Base-by-base conservation (phyloP, 768 basidiomycete species). In the Ramaria rubella region DNA sequence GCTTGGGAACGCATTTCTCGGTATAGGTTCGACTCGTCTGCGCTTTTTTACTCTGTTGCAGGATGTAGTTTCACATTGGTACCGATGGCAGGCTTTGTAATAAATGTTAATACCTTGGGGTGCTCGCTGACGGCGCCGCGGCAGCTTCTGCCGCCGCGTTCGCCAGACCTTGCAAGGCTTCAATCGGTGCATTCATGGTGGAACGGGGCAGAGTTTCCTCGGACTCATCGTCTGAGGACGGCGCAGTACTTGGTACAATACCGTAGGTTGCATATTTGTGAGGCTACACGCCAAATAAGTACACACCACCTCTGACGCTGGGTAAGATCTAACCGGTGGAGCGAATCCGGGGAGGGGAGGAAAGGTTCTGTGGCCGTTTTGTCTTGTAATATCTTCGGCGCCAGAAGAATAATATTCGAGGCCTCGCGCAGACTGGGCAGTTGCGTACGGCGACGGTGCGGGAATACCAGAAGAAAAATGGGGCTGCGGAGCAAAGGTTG, bases 81-180 rank as follows among this genome's bases (percentile, higher is more conserved):
- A 44, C 34, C 51, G 57, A 48, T 52, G 53, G 49, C 33, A 55
- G 52, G 52, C 29, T 44, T 9, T 2, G 29, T 33, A 15, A 30
- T 31, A 40, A 53, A 57, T 12, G 33, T 11, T 30, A 12, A 34
- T 67, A 85, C 87, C 83, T 81, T 21, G 85, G 79, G 15, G 83
- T 67, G 43, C 81, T 76, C 11, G 79, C 66, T 38, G 88, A 87
- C 7, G 89, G 82, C 3, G 80, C 88, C 11, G 89, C 86, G 1
- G 91, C 90, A 6, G 94, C 90, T 69, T 95, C 94, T 26, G 91
- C 94, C 5, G 94, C 94, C 1, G 94, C 94, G 67, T 96, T 94
- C 27, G 94, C 94, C 51, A 96, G 76, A 2, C 92, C 91, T 67
- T 96, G 92, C 33, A 97, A 75, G 12, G 94, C 94, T 66, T 96